Base-by-base conservation (phyloP, 169 alveolate genomes). In the Plasmodium sp. region DNA sequence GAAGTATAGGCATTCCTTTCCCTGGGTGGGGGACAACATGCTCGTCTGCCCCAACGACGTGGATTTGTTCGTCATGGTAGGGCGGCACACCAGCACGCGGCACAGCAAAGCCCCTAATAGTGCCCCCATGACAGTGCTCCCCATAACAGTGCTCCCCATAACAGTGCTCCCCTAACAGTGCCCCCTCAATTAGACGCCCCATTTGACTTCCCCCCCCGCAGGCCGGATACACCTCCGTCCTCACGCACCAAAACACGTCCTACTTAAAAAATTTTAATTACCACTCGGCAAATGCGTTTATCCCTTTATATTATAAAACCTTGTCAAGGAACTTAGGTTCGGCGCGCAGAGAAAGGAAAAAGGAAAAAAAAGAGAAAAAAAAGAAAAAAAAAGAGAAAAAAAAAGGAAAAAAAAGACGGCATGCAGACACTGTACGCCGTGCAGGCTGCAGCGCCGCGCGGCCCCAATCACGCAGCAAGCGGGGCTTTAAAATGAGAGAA, bases 11-110 rank as follows among this genome's bases (percentile, higher is more conserved):
- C 43, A 90, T 79, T 36, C 72, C n/a, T 90, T 43, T 81, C 94
- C 94, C 12, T 90, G 94, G 94, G 72, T 62, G 3, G 94, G 94
- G 2, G 83, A 79, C 36, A 90, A 90, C 36, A 79, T 81, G 43
- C 73, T 80, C 41, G 77, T 90, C 41, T 81, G 73, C 36, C 83
- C 73, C 14, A 90, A 90, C 33, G 54, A 90, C 39, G 84, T 90
- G n/a, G 45, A 81, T 36, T 43, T 41, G 31, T 90, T 34, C 51
- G 48, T 90, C 54, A 43, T 81, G 92, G 94, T 90, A 90, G 16
- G 27, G 62, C 22, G 62, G 62, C 27, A 22, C 27, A 22, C 27
- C 27, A 22, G 27, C 27, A 22, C 27, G 27, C 27, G 27, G 27
- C 27, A 22, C 27, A 22, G 27, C 27, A 22, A 22, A 0, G 27